phyloP scores from a whole-genome alignment of 768 basidiomycete species.

The Clathrus columnatus region DNA sequence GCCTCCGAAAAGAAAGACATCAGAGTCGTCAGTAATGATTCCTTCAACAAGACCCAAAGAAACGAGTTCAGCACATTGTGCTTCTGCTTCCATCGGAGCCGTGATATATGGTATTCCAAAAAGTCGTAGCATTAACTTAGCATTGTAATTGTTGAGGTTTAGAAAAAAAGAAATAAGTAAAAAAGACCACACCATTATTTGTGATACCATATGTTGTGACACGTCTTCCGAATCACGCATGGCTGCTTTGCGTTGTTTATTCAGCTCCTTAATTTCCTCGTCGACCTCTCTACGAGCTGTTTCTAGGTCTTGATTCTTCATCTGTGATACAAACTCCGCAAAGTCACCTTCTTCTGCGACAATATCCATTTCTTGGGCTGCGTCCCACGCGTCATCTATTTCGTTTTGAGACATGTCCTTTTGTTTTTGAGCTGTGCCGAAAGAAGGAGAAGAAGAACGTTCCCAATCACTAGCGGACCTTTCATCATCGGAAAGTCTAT shows the following conservation, averaged over 20 bases:
- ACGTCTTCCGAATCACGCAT: conserved; percentile 94
- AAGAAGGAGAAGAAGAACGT: conserved; percentile 29
- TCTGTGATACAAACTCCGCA: conserved; percentile 84
- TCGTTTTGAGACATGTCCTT: conserved; percentile 8
- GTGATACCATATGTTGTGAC: conserved; percentile 88
- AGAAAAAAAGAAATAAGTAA: conserved; percentile 21
- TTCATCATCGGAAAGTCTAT: conserved; percentile 18
- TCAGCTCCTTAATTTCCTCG: conserved; percentile 75
- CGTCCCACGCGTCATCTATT: conserved; percentile 46
- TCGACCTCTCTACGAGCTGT: conserved; percentile 83
- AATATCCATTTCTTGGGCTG: conserved; percentile 77
- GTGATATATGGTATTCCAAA: conserved; percentile 98
- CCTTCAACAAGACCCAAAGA: conserved; percentile 85
- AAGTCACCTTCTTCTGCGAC: conserved; percentile 81
- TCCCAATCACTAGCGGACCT: conserved; percentile 29
- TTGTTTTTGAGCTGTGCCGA: conserved; percentile 10
- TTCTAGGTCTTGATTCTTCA: conserved; percentile 79
- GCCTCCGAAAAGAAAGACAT: conserved; percentile 97
- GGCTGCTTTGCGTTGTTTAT: conserved; percentile 78
- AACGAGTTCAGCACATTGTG: conserved; percentile 92
- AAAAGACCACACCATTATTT: conserved; percentile 46
- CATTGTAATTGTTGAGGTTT: not conserved
- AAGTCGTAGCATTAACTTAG: conserved; percentile 76
- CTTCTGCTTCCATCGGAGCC: conserved; percentile 99
- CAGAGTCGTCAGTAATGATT: conserved; percentile 97